A percentile compares a stretch with the other conserved stretches of the same genome.
Evolutionary conservation across 371 early-diverging fungal genomes (phyloP).

Genomic region (Mucor saturninus): DNA sequence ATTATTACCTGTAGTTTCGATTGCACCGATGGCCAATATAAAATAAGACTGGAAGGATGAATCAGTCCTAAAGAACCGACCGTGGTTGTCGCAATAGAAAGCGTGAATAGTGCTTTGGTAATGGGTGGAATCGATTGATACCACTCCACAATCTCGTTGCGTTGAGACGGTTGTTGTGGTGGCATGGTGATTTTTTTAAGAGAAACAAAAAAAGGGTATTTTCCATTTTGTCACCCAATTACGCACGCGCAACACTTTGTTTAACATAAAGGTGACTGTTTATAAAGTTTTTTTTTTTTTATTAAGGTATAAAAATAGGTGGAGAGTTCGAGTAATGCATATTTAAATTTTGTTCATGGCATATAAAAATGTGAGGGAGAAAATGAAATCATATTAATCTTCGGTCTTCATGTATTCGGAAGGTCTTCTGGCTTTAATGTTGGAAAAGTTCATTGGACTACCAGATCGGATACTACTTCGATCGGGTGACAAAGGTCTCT

Average conservation of each 20-base stretch:
- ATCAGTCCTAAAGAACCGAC: slow-evolving; percentile 50
- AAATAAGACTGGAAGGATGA: slow-evolving; percentile 38
- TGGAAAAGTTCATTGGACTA: slow-evolving; percentile 47
- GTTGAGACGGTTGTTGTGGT: slow-evolving; percentile 23
- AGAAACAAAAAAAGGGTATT: background rate
- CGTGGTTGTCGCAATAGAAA: slow-evolving; percentile 58
- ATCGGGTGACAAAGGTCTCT: slow-evolving; percentile 42
- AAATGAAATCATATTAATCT: slow-evolving; percentile 13
- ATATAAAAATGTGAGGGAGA: too few relatives aligned
- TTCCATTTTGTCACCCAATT: background rate
- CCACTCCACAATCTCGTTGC: slow-evolving; percentile 47
- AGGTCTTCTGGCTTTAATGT: slow-evolving; percentile 52
- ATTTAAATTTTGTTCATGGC: too few relatives aligned
- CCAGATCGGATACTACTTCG: slow-evolving; percentile 37
- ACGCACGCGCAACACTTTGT: background rate
- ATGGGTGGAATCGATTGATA: slow-evolving; percentile 67
- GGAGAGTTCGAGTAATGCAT: background rate
- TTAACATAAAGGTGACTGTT: background rate
- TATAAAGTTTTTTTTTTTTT: background rate
- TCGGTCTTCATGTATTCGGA: slow-evolving; percentile 51
- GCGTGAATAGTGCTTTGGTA: slow-evolving; percentile 63
- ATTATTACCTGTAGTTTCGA: slow-evolving; percentile 33
- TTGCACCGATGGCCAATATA: slow-evolving; percentile 42
- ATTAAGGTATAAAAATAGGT: too few relatives aligned
- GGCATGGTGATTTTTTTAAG: slow-evolving; percentile 15